Conservation (phyloP, 345 rosid species). For the Citrus mangshanensis region DNA sequence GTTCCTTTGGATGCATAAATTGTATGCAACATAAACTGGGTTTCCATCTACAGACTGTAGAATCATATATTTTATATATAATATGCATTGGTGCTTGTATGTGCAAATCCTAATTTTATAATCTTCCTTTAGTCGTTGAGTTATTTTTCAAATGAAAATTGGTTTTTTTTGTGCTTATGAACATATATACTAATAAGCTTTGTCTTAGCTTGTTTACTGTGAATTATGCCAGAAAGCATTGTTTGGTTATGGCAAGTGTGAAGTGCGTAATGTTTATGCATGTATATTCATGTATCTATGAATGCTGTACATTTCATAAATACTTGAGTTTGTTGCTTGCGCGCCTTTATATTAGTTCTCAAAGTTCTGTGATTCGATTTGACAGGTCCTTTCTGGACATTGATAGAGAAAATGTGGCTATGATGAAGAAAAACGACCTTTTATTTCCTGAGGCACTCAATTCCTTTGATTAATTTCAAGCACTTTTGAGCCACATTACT, state of each 20-base stretch:
- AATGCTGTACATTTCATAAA: background rate
- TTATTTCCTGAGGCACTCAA: conserved; percentile 26
- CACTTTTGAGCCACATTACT: conserved; percentile 25
- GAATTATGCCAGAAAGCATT: background rate
- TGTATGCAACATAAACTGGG: background rate
- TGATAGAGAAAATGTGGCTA: conserved; percentile 7
- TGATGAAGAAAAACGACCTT: conserved; percentile 24
- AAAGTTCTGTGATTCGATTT: background rate
- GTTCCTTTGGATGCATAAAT: background rate
- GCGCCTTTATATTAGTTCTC: background rate
- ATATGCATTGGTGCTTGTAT: background rate
- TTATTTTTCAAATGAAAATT: background rate
- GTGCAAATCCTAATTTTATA: background rate
- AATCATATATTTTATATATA: too few species aligned
- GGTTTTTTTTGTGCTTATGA: background rate
- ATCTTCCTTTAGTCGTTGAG: background rate
- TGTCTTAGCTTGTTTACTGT: background rate
- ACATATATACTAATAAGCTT: background rate
- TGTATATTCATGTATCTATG: background rate
- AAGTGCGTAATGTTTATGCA: background rate
- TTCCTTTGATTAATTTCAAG: conserved; percentile 23
- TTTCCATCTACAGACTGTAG: background rate
- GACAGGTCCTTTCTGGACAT: background rate
- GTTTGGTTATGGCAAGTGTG: background rate
- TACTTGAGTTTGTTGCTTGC: background rate